phyloP scores from a whole-genome alignment of 768 basidiomycete genomes.

The Pulveroboletus sp. region DNA sequence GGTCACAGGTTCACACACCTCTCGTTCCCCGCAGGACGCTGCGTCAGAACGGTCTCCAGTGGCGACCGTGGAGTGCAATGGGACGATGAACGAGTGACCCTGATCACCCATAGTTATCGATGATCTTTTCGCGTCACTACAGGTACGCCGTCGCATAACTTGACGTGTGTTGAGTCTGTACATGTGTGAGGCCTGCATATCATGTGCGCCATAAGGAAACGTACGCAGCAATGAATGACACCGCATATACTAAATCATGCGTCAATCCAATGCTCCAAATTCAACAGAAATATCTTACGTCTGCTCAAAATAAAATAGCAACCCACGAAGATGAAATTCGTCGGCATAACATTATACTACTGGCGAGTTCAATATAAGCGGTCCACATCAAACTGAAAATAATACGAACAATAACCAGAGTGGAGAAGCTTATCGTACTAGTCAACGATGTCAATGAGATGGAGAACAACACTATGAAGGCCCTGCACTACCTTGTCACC shows the following conservation, averaged over 20 bases:
- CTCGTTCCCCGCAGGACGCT: neutral
- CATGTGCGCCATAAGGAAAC: slow-evolving; percentile 13
- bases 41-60: neutral
- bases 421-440: slow-evolving; percentile 37
- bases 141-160: slow-evolving; percentile 19
- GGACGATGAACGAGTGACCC: neutral
- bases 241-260: slow-evolving; percentile 46
- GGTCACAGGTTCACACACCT: slow-evolving; percentile 5
- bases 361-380: neutral
- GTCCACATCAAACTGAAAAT: neutral
- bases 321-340: slow-evolving; percentile 55
- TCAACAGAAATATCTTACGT: slow-evolving; percentile 37
- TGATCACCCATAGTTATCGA: slow-evolving; percentile 15
- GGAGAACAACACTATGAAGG: neutral
- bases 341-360: slow-evolving; percentile 52
- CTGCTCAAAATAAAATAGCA: slow-evolving; percentile 66
- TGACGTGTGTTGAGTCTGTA: slow-evolving; percentile 58
- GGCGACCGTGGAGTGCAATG: neutral
- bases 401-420: slow-evolving; percentile 49
- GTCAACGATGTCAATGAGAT: neutral
- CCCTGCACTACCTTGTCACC: slow-evolving; percentile 47
- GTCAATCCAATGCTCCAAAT: neutral
- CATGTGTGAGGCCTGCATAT: slow-evolving; percentile 9
- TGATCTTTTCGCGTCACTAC: neutral
- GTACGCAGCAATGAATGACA: slow-evolving; percentile 64